phyloP scores from a whole-genome alignment of 2,329 filamentous ascomycete genomes.

The Microdochium nivale region DNA sequence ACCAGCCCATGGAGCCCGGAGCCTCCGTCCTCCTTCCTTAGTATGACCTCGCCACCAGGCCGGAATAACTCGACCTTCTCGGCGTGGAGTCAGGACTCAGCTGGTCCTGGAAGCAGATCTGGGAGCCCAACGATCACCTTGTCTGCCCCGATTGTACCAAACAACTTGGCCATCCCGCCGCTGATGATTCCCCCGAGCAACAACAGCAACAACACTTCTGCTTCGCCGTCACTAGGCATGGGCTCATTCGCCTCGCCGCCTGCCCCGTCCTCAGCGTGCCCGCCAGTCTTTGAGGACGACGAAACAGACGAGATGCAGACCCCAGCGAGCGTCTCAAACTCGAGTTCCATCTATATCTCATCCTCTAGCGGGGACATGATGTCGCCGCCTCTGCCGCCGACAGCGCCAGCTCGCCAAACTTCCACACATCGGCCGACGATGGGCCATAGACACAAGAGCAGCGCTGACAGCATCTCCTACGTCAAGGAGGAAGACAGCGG shows the following conservation, averaged over 20 bases:
- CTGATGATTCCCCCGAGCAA: slow-evolving; percentile 9
- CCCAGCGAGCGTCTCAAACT: slow-evolving; percentile 7
- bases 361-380: slow-evolving; percentile 11
- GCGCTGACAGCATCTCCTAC: slow-evolving; percentile 64
- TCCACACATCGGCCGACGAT: not conserved
- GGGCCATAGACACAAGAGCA: slow-evolving; percentile 43
- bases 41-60: slow-evolving; percentile 9
- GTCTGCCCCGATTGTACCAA: slow-evolving; percentile 21
- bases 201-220: slow-evolving; percentile 2
- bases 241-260: slow-evolving; percentile 12
- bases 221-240: slow-evolving; percentile 8
- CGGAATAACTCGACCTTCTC: slow-evolving; percentile 44
- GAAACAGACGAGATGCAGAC: slow-evolving; percentile 17
- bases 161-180: slow-evolving; percentile 9
- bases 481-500: slow-evolving; percentile 50
- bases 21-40: slow-evolving; percentile 7
- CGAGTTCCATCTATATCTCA: not conserved
- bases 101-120: slow-evolving; percentile 32
- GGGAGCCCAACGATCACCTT: slow-evolving; percentile 44
- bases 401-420: not conserved
- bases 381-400: slow-evolving; percentile 6
- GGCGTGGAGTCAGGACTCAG: slow-evolving; percentile 35
- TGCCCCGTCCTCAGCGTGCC: slow-evolving; percentile 18
- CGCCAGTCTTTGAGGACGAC: slow-evolving; percentile 31
- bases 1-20: slow-evolving; percentile 32